phyloP scores from a whole-genome alignment of 805 yeast genomes.

The Metschnikowia chrysomelidarum region DNA sequence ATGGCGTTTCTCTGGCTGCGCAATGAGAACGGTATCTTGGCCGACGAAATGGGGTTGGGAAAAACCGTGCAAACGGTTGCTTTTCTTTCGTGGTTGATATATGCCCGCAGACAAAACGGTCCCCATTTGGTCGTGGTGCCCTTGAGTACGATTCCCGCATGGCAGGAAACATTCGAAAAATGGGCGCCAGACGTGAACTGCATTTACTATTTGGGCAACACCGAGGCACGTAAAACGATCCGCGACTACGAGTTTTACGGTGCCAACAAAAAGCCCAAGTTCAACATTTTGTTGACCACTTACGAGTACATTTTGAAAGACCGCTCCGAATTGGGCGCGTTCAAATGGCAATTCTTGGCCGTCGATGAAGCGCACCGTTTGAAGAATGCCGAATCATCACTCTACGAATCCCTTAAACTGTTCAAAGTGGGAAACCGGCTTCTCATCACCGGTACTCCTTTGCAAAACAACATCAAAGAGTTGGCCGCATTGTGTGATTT shows the following conservation, averaged over 20 bases:
- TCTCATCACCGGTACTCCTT: conserved; percentile 95
- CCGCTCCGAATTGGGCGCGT: conserved; percentile 69
- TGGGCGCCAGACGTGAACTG: conserved; percentile 98
- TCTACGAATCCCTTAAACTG: conserved; percentile 81
- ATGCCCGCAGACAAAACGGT: conserved; percentile 94
- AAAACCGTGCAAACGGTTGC: conserved; percentile 97
- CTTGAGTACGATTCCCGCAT: conserved; percentile 91
- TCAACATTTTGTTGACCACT: conserved; percentile 89
- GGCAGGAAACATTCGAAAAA: conserved; percentile 98
- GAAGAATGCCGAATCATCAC: conserved; percentile 89
- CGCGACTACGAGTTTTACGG: conserved; percentile 80
- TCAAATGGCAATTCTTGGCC: conserved; percentile 95
- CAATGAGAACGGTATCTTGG: conserved; percentile 94
- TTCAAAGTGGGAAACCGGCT: conserved; percentile 83
- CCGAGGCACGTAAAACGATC: conserved; percentile 76
- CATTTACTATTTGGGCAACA: conserved; percentile 89
- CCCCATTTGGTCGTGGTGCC: conserved; percentile 98
- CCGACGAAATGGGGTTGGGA: conserved; percentile 99
- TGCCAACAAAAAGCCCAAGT: conserved; percentile 70
- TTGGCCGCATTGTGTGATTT: conserved; percentile 93
- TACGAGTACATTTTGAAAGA: conserved; percentile 96
- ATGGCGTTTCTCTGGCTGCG: conserved; percentile 99
- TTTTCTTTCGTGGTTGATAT: conserved; percentile 90
- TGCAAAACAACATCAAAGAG: conserved; percentile 93
- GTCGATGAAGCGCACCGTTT: conserved; percentile 98